Conservation (phyloP, 495 filamentous ascomycete genomes). For the Neurospora sp. region DNA sequence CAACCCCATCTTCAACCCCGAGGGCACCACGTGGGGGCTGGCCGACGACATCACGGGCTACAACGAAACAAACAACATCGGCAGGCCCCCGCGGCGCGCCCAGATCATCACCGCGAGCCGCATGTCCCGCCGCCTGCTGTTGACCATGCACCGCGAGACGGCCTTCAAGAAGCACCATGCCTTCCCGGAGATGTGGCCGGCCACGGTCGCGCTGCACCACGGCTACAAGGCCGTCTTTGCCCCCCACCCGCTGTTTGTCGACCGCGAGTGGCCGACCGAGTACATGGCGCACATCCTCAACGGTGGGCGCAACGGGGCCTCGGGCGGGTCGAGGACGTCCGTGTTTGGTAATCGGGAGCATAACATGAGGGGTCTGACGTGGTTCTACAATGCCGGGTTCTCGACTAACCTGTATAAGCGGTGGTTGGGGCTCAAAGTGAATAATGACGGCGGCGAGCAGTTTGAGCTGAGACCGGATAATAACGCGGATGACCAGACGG, state of each 20-base stretch:
- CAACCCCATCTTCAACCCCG: constrained; percentile 88
- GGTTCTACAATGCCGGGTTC: constrained; percentile 92
- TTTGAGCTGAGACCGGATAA: constrained; percentile 53
- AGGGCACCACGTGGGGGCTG: constrained; percentile 79
- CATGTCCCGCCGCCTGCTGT: constrained; percentile 70
- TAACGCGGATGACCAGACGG: constrained; percentile 37
- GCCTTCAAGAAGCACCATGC: constrained; percentile 71
- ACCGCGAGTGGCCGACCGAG: constrained; percentile 75
- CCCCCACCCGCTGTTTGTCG: constrained; percentile 84
- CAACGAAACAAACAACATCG: constrained; percentile 44
- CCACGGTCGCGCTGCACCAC: constrained; percentile 77
- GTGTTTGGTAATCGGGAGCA: constrained; percentile 84
- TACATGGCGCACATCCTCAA: constrained; percentile 81
- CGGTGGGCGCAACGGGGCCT: constrained; percentile 70
- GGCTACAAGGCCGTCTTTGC: constrained; percentile 92
- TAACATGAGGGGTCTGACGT: constrained; percentile 79
- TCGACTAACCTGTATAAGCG: constrained; percentile 72
- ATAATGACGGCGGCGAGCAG: constrained; percentile 79
- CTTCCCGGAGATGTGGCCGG: constrained; percentile 96
- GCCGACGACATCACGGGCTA: constrained; percentile 86
- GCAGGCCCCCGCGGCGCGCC: constrained; percentile 67
- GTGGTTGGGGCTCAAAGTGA: constrained; percentile 78
- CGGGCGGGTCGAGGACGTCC: constrained; percentile 56
- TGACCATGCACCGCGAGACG: constrained; percentile 85
- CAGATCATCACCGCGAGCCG: constrained; percentile 82